Conservation (phyloP, 2,329 filamentous ascomycete species). For the Talaromyces sp. region DNA sequence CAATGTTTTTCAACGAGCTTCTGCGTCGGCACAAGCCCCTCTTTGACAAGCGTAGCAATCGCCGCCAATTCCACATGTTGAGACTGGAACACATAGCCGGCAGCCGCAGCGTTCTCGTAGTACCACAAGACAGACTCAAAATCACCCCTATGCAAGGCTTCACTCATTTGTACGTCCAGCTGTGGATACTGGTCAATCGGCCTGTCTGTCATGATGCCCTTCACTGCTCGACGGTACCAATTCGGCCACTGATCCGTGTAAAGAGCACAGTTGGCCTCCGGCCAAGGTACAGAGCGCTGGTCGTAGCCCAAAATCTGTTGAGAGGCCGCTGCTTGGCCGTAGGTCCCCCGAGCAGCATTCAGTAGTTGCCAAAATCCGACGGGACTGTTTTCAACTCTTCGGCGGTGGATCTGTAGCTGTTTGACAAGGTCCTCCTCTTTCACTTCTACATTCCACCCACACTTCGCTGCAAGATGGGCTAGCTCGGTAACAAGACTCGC, state of each 20-base stretch:
- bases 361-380: constrained; percentile 42
- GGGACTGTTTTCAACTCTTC: constrained; percentile 33
- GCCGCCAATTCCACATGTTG: constrained; percentile 37
- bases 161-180: constrained; percentile 36
- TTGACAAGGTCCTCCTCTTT: constrained; percentile 30
- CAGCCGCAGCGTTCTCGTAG: constrained; percentile 29
- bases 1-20: constrained; percentile 32
- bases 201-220: constrained; percentile 25
- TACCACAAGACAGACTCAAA: constrained; percentile 30
- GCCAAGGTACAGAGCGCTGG: constrained; percentile 28
- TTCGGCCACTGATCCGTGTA: constrained; percentile 20
- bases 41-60: constrained; percentile 33
- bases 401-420: constrained; percentile 32
- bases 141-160: constrained; percentile 37
- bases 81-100: constrained; percentile 30
- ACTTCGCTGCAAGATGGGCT: constrained; percentile 28
- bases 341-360: constrained; percentile 34
- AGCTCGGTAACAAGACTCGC: constrained; percentile 31
- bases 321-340: constrained; percentile 31
- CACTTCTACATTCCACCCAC: constrained; percentile 33
- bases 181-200: constrained; percentile 32
- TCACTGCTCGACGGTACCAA: constrained; percentile 33
- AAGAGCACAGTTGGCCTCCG: constrained; percentile 27
- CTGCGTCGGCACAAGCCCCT: constrained; percentile 31
- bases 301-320: constrained; percentile 37